Evolutionary conservation across 106 monocot genomes (phyloP).

Genomic region (Apostasia ramifera): DNA sequence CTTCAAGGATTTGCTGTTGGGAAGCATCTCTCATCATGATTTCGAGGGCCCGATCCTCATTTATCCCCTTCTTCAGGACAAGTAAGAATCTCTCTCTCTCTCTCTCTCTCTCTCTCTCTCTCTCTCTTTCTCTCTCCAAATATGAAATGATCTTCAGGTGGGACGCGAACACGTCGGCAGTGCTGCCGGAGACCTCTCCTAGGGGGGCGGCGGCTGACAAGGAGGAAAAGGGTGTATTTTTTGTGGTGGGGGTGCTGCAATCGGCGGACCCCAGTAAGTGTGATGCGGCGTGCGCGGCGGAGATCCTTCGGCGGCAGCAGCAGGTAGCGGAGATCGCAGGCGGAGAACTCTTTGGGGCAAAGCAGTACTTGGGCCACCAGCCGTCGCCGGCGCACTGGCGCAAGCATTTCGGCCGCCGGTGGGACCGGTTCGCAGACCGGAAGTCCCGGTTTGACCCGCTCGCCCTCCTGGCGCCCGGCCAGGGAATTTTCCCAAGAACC

Average conservation of each 20-base stretch:
- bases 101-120: background rate
- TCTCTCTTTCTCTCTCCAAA: background rate
- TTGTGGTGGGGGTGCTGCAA: constrained; percentile 60
- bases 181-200: constrained; percentile 34
- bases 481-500: constrained; percentile 45
- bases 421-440: constrained; percentile 40
- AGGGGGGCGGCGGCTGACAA: background rate
- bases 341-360: constrained; percentile 32
- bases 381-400: constrained; percentile 29
- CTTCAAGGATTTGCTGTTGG: constrained; percentile 54
- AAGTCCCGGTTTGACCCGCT: constrained; percentile 62
- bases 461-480: constrained; percentile 56
- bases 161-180: constrained; percentile 59
- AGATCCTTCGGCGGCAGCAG: constrained; percentile 32
- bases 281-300: constrained; percentile 22
- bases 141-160: constrained; percentile 35
- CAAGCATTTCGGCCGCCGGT: constrained; percentile 48
- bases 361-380: constrained; percentile 67
- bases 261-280: constrained; percentile 34
- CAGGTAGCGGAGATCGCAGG: constrained; percentile 26
- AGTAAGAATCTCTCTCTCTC: constrained; percentile 31
- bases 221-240: constrained; percentile 32
- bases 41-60: constrained; percentile 66
- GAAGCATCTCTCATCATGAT: constrained; percentile 35
- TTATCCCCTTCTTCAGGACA: constrained; percentile 70